These are phyloP conservation scores for Globisporangium paddicum DNA, from an alignment of 352 stramenopile species.

Conservation along the genomic window DNA sequence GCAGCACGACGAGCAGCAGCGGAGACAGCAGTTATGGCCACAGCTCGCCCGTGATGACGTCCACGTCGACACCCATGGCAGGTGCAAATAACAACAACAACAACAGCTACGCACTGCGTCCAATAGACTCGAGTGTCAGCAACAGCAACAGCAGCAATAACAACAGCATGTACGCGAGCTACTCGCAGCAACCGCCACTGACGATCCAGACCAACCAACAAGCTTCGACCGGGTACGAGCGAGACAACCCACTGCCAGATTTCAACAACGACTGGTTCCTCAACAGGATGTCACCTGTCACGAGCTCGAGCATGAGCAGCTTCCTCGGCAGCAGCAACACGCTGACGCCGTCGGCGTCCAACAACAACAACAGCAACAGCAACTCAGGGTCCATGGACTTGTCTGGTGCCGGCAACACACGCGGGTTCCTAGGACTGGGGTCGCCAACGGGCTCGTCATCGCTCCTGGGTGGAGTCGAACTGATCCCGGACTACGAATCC, in stretches of 20 bases:
- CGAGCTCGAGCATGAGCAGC: slow-evolving; percentile 5
- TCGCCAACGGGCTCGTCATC: slow-evolving; percentile 27
- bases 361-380: slow-evolving; percentile 9
- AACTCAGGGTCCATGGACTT: slow-evolving; percentile 10
- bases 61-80: slow-evolving; percentile 3
- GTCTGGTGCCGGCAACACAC: neutral
- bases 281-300: slow-evolving; percentile 18
- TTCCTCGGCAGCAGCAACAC: neutral
- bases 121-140: slow-evolving; percentile 10
- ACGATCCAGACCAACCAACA: slow-evolving; percentile 11
- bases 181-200: slow-evolving; percentile 8
- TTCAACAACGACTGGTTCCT: slow-evolving; percentile 43
- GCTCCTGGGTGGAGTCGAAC: slow-evolving; percentile 52
- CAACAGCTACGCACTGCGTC: slow-evolving; percentile 14
- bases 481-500: slow-evolving; percentile 68
- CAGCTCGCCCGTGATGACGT: slow-evolving; percentile 13
- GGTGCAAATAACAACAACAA: neutral
- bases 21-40: slow-evolving; percentile 19
- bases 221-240: slow-evolving; percentile 27
- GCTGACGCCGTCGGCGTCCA: neutral
- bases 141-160: slow-evolving; percentile 15
- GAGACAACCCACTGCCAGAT: slow-evolving; percentile 42
- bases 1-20: slow-evolving; percentile 21
- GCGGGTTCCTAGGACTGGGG: slow-evolving; percentile 10
- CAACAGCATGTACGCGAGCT: slow-evolving; percentile 18